Percentiles rank a stretch among this genome's conserved stretches.
Conservation (phyloP, 2,329 filamentous ascomycete species). For the Aspergillus flavus region DNA sequence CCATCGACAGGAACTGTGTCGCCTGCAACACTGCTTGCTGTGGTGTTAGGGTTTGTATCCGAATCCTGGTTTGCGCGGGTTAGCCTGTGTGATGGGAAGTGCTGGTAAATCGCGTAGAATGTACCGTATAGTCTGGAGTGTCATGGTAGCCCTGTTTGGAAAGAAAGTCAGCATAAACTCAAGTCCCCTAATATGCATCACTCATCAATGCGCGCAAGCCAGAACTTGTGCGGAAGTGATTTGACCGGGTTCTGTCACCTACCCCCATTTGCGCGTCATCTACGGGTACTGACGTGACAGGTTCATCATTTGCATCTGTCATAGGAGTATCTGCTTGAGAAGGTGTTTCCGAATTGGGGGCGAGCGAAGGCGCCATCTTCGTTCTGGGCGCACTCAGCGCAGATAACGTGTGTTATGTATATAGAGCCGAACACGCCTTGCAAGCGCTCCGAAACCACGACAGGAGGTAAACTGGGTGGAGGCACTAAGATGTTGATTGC, state of each 20-base stretch:
- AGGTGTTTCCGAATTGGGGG: constrained; percentile 42
- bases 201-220: not conserved
- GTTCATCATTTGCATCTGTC: constrained; percentile 45
- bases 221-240: not conserved
- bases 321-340: constrained; percentile 52
- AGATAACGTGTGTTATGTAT: constrained; percentile 12
- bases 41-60: constrained; percentile 67
- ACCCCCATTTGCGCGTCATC: constrained; percentile 44
- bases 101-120: constrained; percentile 7
- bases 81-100: not conserved
- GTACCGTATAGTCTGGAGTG: constrained; percentile 65
- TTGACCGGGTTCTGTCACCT: constrained; percentile 22
- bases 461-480: not conserved
- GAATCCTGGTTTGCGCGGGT: constrained; percentile 54
- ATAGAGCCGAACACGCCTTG: constrained; percentile 4
- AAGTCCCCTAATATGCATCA: constrained; percentile 5
- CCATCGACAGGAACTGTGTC: constrained; percentile 71
- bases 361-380: constrained; percentile 45
- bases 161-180: constrained; percentile 14
- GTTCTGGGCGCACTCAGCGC: constrained; percentile 30
- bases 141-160: constrained; percentile 53
- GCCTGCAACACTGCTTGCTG: constrained; percentile 81
- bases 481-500: not conserved
- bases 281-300: constrained; percentile 39
- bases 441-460: not conserved